Base-by-base conservation (phyloP, 495 filamentous ascomycete genomes). In the Bacidia gigantensis region DNA sequence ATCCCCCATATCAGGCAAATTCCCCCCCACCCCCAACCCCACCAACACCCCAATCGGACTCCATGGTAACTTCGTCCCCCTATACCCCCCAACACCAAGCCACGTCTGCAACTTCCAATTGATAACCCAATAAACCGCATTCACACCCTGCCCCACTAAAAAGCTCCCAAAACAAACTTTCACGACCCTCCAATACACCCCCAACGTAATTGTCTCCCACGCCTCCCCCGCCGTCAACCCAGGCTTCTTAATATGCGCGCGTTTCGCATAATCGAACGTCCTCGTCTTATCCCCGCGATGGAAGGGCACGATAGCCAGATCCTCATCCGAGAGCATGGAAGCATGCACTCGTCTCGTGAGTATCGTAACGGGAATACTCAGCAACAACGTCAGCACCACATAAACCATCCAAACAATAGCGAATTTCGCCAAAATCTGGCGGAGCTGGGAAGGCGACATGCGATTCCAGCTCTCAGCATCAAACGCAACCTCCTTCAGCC, bases 281-380 rank as follows among this genome's bases (percentile, higher is more conserved):
- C 35, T 29, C 11, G 32, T 21, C 20, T 51, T 46, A 2, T 52
- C 43, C 14, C 52, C 58, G 29, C 50, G 56, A 32, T 56, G 52
- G 22, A 58, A 52, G 0, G 58, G 58, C 29, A 61, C 56, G 26
- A 61, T 58, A 22, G 58, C 58, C 2, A 53, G 39, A 3, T 61
- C 58, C 14, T 58, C 58, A 23, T 58, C 52, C 10, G 56, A 53
- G 10, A 61, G 58, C 58, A 61, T 61, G 29, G 56, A 56, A 11
- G 58, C 58, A 32, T 61, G 53, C 18, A 61, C 56, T 17, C 58
- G 40, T 21, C 58, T 20, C 40, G 51, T 17, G 2, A 56, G 22
- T 40, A 58, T 61, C 11, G 49, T 56, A 12, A 51, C 42, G 2
- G 58, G 58, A 1, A 61, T 42, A 2, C 50, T 38, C 12, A 58